These are phyloP conservation scores for Carnegiea gigantea DNA, from an alignment of 179 eudicot species.

Conservation along the genomic window DNA sequence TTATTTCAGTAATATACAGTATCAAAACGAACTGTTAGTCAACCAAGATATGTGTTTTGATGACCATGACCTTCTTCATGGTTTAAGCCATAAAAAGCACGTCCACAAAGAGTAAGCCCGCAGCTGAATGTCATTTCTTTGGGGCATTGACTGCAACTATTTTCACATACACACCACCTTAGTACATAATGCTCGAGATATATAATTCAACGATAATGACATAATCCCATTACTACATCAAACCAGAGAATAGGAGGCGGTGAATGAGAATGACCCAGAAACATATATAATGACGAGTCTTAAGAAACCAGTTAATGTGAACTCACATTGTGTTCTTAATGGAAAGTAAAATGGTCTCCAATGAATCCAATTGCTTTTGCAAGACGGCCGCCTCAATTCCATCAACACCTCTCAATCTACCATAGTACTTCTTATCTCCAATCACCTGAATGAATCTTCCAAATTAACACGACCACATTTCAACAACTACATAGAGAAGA, in stretches of 20 bases:
- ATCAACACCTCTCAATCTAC: constrained; percentile 57
- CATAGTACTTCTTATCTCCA: constrained; percentile 59
- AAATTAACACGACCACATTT: neutral
- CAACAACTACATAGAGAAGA: neutral
- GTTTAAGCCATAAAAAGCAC: neutral
- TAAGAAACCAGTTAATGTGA: neutral
- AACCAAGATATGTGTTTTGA: no score
- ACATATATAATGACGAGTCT: no score
- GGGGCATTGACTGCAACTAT: no score
- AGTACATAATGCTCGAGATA: no score
- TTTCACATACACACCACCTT: no score
- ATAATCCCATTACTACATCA: no score
- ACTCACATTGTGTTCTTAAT: constrained; percentile 63
- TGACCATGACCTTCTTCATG: no score
- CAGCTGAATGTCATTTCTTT: no score
- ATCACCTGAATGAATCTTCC: constrained; percentile 40
- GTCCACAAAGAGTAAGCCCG: no score
- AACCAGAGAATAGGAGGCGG: no score
- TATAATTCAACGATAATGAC: no score
- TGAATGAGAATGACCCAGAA: no score
- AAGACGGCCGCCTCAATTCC: constrained; percentile 56
- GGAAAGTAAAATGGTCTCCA: constrained; percentile 54
- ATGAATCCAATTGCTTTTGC: constrained; percentile 73
- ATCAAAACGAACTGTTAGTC: neutral
- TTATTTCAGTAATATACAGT: neutral